phyloP scores from a whole-genome alignment of 2,329 filamentous ascomycete genomes.

The Aspergillus sp. region DNA sequence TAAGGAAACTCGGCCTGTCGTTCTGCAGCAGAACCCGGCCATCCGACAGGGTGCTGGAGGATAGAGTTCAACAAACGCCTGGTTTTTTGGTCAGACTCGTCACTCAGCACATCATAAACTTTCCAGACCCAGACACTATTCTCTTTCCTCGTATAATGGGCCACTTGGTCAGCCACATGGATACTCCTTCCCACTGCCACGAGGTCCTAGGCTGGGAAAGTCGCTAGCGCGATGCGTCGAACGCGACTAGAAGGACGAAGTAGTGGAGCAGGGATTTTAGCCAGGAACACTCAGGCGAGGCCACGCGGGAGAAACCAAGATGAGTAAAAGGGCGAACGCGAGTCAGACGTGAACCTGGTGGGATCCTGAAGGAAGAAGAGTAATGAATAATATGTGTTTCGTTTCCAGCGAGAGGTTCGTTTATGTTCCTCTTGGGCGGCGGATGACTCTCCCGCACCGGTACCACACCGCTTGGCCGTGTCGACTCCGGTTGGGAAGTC shows the following conservation, averaged over 20 bases:
- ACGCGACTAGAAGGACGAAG: not conserved
- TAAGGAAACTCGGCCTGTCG: too few relatives aligned
- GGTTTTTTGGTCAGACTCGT: too few relatives aligned
- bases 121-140: not conserved
- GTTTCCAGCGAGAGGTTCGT: too few relatives aligned
- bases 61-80: too few relatives aligned
- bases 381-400: too few relatives aligned
- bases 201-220: not conserved
- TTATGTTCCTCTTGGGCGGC: too few relatives aligned
- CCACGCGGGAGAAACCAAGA: not conserved
- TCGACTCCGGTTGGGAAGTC: too few relatives aligned
- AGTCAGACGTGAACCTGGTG: too few relatives aligned
- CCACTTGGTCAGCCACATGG: not conserved
- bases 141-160: not conserved
- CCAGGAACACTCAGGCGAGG: not conserved
- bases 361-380: too few relatives aligned
- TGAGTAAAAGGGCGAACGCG: not conserved
- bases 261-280: conserved; percentile 1
- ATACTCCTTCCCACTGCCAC: not conserved
- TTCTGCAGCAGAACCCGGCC: not conserved
- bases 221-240: conserved; percentile 3
- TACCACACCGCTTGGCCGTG: too few relatives aligned
- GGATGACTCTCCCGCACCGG: too few relatives aligned
- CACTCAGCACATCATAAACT: not conserved
- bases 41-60: not conserved